These are phyloP conservation scores for Orbilia quercus DNA, from an alignment of 2,329 filamentous ascomycete species.

Conservation along the genomic window DNA sequence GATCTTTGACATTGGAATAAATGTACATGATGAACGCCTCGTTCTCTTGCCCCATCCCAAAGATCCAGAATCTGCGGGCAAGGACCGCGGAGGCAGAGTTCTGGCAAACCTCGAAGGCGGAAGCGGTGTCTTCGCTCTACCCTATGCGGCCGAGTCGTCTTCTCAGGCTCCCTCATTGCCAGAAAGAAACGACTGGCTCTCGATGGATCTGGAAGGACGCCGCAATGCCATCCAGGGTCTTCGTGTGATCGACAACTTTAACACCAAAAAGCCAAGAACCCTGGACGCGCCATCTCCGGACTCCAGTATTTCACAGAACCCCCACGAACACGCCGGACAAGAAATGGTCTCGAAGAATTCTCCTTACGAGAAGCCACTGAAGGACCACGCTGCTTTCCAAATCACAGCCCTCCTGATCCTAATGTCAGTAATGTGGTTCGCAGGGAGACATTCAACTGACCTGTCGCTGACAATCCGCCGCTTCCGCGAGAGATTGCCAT, in stretches of 20 bases:
- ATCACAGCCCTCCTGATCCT: slow-evolving; percentile 39
- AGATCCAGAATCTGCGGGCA: slow-evolving; percentile 68
- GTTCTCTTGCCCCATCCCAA: slow-evolving; percentile 87
- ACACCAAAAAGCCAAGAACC: background rate
- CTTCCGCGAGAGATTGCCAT: slow-evolving; percentile 33
- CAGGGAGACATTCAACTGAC: slow-evolving; percentile 47
- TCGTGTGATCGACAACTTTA: slow-evolving; percentile 30
- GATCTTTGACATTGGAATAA: slow-evolving; percentile 87
- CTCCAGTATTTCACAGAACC: slow-evolving; percentile 32
- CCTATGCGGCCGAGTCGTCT: slow-evolving; percentile 13
- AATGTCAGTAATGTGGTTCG: slow-evolving; percentile 54
- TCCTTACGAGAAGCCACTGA: slow-evolving; percentile 22
- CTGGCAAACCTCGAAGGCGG: slow-evolving; percentile 67
- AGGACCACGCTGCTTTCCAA: slow-evolving; percentile 42
- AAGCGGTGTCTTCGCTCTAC: slow-evolving; percentile 43
- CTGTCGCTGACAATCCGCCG: slow-evolving; percentile 33
- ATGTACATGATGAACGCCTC: slow-evolving; percentile 75
- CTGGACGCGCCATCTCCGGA: slow-evolving; percentile 27
- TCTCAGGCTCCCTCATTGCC: slow-evolving; percentile 25
- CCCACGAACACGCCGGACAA: background rate
- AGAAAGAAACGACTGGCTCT: slow-evolving; percentile 26
- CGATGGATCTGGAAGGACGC: slow-evolving; percentile 39
- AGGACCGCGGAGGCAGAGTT: slow-evolving; percentile 67
- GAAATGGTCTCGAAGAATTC: slow-evolving; percentile 4
- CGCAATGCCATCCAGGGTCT: slow-evolving; percentile 34